Evolutionary conservation across 805 yeast genomes (phyloP).

Genomic region (Ogataea wickerhamii): DNA sequence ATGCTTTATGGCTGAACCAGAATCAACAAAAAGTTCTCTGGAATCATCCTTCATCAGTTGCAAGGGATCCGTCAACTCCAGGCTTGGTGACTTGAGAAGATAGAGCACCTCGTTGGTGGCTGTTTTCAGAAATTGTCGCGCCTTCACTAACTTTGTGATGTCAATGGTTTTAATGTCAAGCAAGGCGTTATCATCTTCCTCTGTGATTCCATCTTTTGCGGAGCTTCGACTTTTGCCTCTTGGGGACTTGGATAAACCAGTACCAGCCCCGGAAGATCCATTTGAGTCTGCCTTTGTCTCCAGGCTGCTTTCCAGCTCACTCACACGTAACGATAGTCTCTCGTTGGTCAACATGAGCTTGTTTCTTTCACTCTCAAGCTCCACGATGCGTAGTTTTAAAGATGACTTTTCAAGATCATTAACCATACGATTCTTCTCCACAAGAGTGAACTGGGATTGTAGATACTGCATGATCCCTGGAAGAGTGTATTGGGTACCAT

Average conservation of each 20-base stretch:
- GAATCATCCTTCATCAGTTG: conserved; percentile 19
- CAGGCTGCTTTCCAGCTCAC: conserved; percentile 34
- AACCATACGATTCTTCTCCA: conserved; percentile 43
- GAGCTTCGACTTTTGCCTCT: conserved; percentile 11
- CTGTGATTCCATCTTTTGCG: background rate
- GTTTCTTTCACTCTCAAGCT: conserved; percentile 51
- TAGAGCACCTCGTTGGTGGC: conserved; percentile 36
- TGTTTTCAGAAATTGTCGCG: conserved; percentile 32
- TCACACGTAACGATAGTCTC: conserved; percentile 37
- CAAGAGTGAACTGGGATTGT: conserved; percentile 54
- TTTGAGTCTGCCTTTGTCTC: conserved; percentile 4
- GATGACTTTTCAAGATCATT: conserved; percentile 49
- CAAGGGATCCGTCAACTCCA: conserved; percentile 30
- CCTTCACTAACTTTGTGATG: conserved; percentile 28
- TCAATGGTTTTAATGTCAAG: conserved; percentile 25
- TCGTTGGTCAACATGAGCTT: conserved; percentile 39
- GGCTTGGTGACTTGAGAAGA: conserved; percentile 32
- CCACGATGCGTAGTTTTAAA: conserved; percentile 48
- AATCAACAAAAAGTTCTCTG: conserved; percentile 14
- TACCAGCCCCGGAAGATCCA: conserved; percentile 4
- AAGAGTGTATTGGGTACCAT: conserved; percentile 36
- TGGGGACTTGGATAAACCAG: conserved; percentile 8
- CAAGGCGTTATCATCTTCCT: conserved; percentile 11
- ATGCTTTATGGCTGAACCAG: background rate
- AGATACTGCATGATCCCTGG: conserved; percentile 60